phyloP scores from a whole-genome alignment of 805 yeast species.

The Cephaloascus fragrans region DNA sequence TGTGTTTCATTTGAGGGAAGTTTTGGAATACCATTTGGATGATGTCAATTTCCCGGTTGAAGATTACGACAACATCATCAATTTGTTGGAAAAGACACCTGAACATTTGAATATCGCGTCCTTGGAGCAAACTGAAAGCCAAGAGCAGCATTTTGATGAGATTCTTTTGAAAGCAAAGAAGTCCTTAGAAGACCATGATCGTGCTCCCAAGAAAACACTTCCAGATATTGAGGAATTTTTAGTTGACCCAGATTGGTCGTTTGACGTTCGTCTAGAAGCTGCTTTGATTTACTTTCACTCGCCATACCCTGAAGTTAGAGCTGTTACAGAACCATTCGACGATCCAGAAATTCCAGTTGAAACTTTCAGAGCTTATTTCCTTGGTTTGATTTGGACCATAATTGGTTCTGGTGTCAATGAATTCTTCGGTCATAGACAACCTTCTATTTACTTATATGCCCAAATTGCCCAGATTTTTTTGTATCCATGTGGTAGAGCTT shows the following conservation, averaged over 20 bases:
- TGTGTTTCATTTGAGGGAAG: constrained; percentile 23
- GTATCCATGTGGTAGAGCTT: constrained; percentile 30
- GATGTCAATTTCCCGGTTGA: constrained; percentile 37
- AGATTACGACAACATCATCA: constrained; percentile 22
- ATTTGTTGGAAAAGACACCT: constrained; percentile 5
- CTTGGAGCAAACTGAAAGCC: not conserved
- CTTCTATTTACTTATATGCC: constrained; percentile 32
- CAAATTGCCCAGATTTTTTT: constrained; percentile 36
- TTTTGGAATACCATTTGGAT: constrained; percentile 28
- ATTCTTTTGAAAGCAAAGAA: not conserved
- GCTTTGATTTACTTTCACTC: constrained; percentile 30
- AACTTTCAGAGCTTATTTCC: constrained; percentile 45
- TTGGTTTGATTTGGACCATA: constrained; percentile 41
- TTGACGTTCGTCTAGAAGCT: constrained; percentile 30
- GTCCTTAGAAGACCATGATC: not conserved
- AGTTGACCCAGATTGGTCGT: constrained; percentile 14
- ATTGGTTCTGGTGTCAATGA: constrained; percentile 47
- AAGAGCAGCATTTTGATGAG: not conserved
- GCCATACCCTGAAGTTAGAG: constrained; percentile 60
- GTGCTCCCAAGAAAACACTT: not conserved
- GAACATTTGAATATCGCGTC: not conserved
- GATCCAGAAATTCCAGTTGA: constrained; percentile 39
- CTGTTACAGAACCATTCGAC: constrained; percentile 52
- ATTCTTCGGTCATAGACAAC: constrained; percentile 47
- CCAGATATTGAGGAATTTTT: not conserved